Conservation (phyloP, 208 protist species). For the Zelonia costaricensis region DNA sequence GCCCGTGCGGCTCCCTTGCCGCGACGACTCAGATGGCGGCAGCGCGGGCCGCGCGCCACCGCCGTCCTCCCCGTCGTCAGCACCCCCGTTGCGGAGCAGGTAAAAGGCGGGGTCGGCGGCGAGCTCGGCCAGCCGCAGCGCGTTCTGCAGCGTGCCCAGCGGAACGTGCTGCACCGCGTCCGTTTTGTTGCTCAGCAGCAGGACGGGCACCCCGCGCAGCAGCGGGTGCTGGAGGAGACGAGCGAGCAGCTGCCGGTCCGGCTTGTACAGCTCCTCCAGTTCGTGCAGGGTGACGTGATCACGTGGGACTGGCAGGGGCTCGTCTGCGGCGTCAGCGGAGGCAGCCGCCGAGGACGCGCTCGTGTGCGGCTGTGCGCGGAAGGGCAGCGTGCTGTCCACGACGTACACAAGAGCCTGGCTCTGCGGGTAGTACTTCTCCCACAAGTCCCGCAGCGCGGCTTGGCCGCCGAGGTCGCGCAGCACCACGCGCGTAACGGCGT, state of each 20-base stretch:
- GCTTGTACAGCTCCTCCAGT: slow-evolving; percentile 18
- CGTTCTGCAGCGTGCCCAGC: slow-evolving; percentile 58
- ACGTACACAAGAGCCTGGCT: slow-evolving; percentile 94
- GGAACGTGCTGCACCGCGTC: slow-evolving; percentile 69
- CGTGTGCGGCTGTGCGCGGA: neutral
- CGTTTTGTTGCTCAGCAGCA: slow-evolving; percentile 95
- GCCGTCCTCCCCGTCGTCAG: neutral
- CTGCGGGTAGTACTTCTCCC: slow-evolving; percentile 96
- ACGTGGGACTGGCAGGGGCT: neutral
- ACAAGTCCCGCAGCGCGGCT: slow-evolving; percentile 92
- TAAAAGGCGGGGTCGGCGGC: slow-evolving; percentile 51
- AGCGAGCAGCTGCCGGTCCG: slow-evolving; percentile 63
- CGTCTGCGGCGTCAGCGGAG: neutral
- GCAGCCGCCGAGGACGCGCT: neutral
- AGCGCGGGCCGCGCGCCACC: neutral
- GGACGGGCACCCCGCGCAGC: slow-evolving; percentile 75
- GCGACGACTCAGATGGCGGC: too few species aligned
- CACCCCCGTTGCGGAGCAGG: slow-evolving; percentile 10
- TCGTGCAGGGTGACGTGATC: slow-evolving; percentile 26
- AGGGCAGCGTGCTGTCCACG: slow-evolving; percentile 72
- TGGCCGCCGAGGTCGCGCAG: slow-evolving; percentile 98
- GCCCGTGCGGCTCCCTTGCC: neutral
- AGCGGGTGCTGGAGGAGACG: slow-evolving; percentile 77
- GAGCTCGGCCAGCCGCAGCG: slow-evolving; percentile 61
- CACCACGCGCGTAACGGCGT: slow-evolving; percentile 44